A percentile compares a stretch with the other conserved stretches of the same genome.
These are phyloP conservation scores for Ascochyta viciae-villosae DNA, from an alignment of 2,329 filamentous ascomycete species.

Conservation along the genomic window DNA sequence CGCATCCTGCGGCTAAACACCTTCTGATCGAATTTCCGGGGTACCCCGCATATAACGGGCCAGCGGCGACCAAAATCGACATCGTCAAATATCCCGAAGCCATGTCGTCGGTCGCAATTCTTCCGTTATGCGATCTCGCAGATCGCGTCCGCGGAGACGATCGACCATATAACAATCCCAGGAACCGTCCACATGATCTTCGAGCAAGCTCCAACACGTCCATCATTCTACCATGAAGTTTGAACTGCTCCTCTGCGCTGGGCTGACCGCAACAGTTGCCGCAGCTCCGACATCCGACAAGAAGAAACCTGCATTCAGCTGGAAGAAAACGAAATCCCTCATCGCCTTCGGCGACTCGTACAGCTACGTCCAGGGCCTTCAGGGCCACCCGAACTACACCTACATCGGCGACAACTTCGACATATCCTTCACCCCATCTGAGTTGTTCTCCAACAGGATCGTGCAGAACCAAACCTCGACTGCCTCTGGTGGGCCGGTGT, in stretches of 20 bases:
- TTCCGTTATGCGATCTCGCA: constrained; percentile 12
- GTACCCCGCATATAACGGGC: constrained; percentile 11
- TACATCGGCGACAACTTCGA: constrained; percentile 63
- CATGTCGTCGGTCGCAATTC: constrained; percentile 22
- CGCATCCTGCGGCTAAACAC: constrained; percentile 2
- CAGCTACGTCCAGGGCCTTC: constrained; percentile 61
- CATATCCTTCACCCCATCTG: constrained; percentile 53
- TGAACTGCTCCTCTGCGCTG: background rate
- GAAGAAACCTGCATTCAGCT: constrained; percentile 19
- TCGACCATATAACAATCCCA: constrained; percentile 6
- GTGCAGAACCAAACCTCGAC: constrained; percentile 59
- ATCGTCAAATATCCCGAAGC: constrained; percentile 1
- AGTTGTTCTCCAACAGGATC: constrained; percentile 58
- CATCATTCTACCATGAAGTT: constrained; percentile 19
- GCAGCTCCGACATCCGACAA: constrained; percentile 3
- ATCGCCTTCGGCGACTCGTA: constrained; percentile 61
- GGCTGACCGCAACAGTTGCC: background rate
- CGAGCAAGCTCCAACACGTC: background rate
- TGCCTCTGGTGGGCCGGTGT: constrained; percentile 62
- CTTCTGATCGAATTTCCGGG: background rate
- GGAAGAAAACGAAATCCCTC: constrained; percentile 28
- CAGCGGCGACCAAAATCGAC: background rate
- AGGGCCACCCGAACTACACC: constrained; percentile 59
- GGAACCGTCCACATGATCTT: background rate
- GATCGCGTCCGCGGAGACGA: background rate